These are phyloP conservation scores for Erodium chrysanthum DNA, from an alignment of 441 rosid genomes.

Conservation along the genomic window DNA sequence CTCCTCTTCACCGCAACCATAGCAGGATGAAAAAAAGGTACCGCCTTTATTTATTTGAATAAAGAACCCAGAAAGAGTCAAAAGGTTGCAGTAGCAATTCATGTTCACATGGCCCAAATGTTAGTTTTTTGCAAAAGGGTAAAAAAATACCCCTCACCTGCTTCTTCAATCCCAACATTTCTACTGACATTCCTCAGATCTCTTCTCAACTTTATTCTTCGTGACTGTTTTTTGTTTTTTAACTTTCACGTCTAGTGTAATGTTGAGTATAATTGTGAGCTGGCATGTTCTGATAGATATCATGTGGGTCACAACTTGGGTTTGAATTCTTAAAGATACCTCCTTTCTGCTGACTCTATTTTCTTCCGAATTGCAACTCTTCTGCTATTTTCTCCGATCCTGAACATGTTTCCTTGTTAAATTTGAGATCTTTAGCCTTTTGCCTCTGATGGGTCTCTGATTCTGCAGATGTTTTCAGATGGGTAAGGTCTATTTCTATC, in stretches of 20 bases:
- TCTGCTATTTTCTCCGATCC: neutral
- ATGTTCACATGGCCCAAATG: neutral
- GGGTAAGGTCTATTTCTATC: neutral
- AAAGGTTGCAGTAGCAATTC: neutral
- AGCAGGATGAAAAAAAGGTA: too few relatives aligned
- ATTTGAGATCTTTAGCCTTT: neutral
- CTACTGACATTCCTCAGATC: slow-evolving; percentile 21
- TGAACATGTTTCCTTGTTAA: neutral
- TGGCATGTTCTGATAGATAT: too few relatives aligned
- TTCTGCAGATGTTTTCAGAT: neutral
- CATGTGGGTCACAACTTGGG: neutral
- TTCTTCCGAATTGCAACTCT: neutral
- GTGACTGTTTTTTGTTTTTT: neutral
- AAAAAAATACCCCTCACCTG: neutral
- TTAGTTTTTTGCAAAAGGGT: neutral
- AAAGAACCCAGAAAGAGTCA: neutral
- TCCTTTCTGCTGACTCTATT: neutral
- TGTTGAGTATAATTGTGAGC: neutral
- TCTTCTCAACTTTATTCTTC: neutral
- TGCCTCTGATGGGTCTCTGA: neutral
- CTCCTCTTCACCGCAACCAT: too few relatives aligned
- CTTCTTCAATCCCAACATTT: neutral
- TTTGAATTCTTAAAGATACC: neutral
- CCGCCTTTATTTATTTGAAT: too few relatives aligned
- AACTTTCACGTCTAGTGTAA: neutral